A percentile compares a stretch with the other conserved stretches of the same genome.
phyloP scores from a whole-genome alignment of 179 eudicot genomes.

The Spinacia oleracea region DNA sequence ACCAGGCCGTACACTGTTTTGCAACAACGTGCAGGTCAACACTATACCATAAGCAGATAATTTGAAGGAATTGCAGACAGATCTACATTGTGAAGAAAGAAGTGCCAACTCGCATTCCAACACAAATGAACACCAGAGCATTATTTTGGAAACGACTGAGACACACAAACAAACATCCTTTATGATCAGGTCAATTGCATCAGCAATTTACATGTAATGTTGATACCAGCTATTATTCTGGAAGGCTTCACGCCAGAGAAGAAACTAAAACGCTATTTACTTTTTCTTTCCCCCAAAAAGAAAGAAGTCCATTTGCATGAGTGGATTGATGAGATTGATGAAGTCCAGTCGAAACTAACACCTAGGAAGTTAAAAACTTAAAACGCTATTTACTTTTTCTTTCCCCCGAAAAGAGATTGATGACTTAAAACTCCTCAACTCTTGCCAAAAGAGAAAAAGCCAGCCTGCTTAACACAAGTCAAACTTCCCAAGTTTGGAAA shows the following conservation, averaged over 20 bases:
- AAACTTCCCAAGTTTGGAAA: neutral
- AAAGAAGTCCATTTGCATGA: no score
- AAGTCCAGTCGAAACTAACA: no score
- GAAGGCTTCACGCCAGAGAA: slow-evolving; percentile 5
- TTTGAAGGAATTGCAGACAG: slow-evolving; percentile 10
- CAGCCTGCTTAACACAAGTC: neutral
- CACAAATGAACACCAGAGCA: slow-evolving; percentile 8
- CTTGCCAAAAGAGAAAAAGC: neutral
- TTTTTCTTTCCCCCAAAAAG: neutral
- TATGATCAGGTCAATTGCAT: slow-evolving; percentile 16
- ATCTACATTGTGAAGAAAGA: slow-evolving; percentile 8
- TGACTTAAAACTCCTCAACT: neutral
- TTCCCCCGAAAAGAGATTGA: neutral
- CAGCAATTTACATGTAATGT: slow-evolving; percentile 14
- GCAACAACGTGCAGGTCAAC: slow-evolving; percentile 40
- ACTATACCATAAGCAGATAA: slow-evolving; percentile 23
- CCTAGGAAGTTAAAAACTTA: neutral
- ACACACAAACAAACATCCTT: slow-evolving; percentile 26
- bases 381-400: no score
- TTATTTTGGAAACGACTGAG: slow-evolving; percentile 19
- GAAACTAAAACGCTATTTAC: no score
- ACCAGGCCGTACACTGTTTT: slow-evolving; percentile 9
- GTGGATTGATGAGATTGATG: no score
- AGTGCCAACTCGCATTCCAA: slow-evolving; percentile 20
- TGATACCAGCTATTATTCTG: slow-evolving; percentile 7